Evolutionary conservation across 768 basidiomycete species (phyloP).

Genomic region (Boletus reticulatus): DNA sequence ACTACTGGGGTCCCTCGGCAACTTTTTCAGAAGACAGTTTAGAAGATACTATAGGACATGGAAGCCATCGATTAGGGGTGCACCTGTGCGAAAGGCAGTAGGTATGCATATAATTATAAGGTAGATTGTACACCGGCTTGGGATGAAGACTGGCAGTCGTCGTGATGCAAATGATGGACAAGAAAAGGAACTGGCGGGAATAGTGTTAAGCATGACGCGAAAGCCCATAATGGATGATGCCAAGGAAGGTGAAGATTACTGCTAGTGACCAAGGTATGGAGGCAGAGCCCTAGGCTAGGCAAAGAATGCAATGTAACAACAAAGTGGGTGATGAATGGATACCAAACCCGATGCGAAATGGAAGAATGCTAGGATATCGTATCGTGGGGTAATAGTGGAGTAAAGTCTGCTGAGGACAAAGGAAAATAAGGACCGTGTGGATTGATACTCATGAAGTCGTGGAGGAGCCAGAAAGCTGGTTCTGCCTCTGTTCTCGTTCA

Average conservation of each 20-base stretch:
- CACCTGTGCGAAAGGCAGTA: constrained; percentile 32
- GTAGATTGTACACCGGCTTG: constrained; percentile 34
- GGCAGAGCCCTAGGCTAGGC: constrained; percentile 14
- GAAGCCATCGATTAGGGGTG: constrained; percentile 25
- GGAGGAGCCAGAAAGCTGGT: constrained; percentile 25
- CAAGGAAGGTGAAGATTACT: constrained; percentile 30
- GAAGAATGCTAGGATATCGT: constrained; percentile 28
- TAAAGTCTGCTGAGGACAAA: constrained; percentile 20
- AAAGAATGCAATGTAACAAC: constrained; percentile 21
- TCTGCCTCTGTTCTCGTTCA: constrained; percentile 50
- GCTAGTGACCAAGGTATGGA: constrained; percentile 30
- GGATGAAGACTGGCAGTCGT: constrained; percentile 20
- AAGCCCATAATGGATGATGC: constrained; percentile 30
- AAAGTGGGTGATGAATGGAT: constrained; percentile 22
- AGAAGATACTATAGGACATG: constrained; percentile 22
- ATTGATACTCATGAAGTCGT: constrained; percentile 26
- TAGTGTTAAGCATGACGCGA: constrained; percentile 27
- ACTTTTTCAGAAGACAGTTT: not conserved
- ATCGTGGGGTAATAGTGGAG: constrained; percentile 25
- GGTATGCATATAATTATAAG: constrained; percentile 35
- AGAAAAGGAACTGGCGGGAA: constrained; percentile 13
- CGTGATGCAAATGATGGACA: constrained; percentile 30
- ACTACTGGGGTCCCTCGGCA: not conserved
- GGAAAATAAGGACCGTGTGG: constrained; percentile 15
- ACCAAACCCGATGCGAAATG: constrained; percentile 20